phyloP scores from a whole-genome alignment of 129 eudicot species.

The Erigeron canadensis region DNA sequence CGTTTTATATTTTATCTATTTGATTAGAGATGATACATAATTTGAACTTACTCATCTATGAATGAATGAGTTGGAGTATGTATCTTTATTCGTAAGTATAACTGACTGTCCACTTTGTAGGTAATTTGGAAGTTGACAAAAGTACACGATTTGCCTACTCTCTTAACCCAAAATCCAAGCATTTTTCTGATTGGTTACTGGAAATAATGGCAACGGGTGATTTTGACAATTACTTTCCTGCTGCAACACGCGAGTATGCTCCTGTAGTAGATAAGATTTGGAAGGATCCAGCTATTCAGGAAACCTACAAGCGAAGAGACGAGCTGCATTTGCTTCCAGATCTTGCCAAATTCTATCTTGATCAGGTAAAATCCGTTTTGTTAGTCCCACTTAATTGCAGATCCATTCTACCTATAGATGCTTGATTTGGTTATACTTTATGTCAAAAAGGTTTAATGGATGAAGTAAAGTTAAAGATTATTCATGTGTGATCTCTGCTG shows the following conservation, averaged over 20 bases:
- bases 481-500: neutral
- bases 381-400: neutral
- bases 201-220: conserved; percentile 47
- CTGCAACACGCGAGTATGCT: conserved; percentile 56
- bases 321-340: conserved; percentile 49
- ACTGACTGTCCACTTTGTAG: conserved; percentile 22
- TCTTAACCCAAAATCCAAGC: conserved; percentile 47
- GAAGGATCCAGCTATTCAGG: conserved; percentile 62
- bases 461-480: neutral
- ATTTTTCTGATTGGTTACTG: conserved; percentile 65
- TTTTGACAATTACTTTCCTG: conserved; percentile 50
- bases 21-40: neutral
- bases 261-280: conserved; percentile 53
- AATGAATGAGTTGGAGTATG: no score
- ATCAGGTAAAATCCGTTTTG: conserved; percentile 34
- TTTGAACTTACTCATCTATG: neutral
- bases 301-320: conserved; percentile 46
- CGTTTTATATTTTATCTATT: neutral
- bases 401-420: neutral
- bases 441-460: neutral
- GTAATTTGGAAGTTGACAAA: conserved; percentile 28
- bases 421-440: neutral
- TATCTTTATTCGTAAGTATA: no score
- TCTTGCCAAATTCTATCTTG: conserved; percentile 49
- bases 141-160: conserved; percentile 43